phyloP scores from a whole-genome alignment of 345 rosid genomes.

The Erysimum cheiranthoides region DNA sequence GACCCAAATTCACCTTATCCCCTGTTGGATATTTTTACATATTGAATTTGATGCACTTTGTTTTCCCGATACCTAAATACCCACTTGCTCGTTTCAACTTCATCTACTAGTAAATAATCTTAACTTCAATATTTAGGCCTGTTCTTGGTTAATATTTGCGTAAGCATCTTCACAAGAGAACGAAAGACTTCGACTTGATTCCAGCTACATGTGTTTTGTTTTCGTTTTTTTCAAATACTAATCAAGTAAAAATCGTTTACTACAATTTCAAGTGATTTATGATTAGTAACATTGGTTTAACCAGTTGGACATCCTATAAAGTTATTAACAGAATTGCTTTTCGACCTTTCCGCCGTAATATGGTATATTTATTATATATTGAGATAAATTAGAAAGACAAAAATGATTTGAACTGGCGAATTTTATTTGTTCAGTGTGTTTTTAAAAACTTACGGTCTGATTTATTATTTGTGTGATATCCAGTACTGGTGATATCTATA shows the following conservation, averaged over 20 bases:
- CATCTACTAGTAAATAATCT: background rate
- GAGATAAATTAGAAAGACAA: no score
- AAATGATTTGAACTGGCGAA: no score
- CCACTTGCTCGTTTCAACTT: background rate
- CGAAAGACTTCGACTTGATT: background rate
- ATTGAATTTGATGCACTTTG: constrained; percentile 2
- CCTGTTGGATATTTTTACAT: constrained; percentile 17
- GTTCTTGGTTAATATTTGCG: background rate
- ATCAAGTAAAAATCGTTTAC: background rate
- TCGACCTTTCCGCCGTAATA: background rate
- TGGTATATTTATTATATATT: background rate
- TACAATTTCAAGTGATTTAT: background rate
- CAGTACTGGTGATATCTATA: constrained; percentile 3
- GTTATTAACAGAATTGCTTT: background rate
- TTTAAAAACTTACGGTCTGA: no score
- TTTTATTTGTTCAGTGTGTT: no score
- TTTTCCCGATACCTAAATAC: background rate
- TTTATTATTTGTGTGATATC: constrained; percentile 11
- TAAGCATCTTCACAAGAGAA: background rate
- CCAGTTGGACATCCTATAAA: background rate
- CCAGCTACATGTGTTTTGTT: no score
- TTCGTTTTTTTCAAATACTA: background rate
- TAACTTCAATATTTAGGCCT: background rate
- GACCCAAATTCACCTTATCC: constrained; percentile 20
- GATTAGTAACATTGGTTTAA: no score